Conservation (phyloP, 768 basidiomycete genomes). For the Boletus pseudo-olivaceus region DNA sequence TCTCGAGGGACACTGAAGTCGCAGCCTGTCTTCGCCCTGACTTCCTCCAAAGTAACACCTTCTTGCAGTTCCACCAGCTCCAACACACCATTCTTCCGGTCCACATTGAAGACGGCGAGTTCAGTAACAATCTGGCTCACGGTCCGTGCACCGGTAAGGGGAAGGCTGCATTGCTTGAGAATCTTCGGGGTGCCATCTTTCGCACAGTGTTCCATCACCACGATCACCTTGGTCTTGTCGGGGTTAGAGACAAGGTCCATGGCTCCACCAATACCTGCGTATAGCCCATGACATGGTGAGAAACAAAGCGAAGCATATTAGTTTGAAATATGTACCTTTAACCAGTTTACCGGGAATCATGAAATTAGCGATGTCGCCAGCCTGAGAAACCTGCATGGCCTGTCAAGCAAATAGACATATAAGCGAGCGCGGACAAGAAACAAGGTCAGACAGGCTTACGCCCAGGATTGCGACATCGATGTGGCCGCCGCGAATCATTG, state of each 20-base stretch:
- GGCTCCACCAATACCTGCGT: slow-evolving; percentile 84
- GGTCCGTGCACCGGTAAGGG: slow-evolving; percentile 82
- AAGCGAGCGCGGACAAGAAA: neutral
- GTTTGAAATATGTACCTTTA: slow-evolving; percentile 48
- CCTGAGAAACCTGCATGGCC: slow-evolving; percentile 94
- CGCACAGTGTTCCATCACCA: slow-evolving; percentile 84
- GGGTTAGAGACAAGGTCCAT: slow-evolving; percentile 98
- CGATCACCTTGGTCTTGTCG: slow-evolving; percentile 90
- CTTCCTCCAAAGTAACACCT: slow-evolving; percentile 79
- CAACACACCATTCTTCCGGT: slow-evolving; percentile 69
- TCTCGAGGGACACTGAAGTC: slow-evolving; percentile 63
- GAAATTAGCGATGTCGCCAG: slow-evolving; percentile 94
- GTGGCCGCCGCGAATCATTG: slow-evolving; percentile 97
- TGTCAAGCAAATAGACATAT: slow-evolving; percentile 26
- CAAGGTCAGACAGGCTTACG: slow-evolving; percentile 41
- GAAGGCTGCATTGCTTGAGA: slow-evolving; percentile 73
- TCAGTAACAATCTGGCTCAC: slow-evolving; percentile 94
- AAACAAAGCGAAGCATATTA: neutral
- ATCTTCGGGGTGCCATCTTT: slow-evolving; percentile 91
- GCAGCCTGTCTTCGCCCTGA: slow-evolving; percentile 83
- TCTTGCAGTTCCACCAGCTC: slow-evolving; percentile 80
- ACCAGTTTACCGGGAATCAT: slow-evolving; percentile 97
- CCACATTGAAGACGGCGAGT: slow-evolving; percentile 85
- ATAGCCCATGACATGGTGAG: slow-evolving; percentile 4
- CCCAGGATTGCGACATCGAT: slow-evolving; percentile 92